Percentiles rank a stretch among this genome's conserved stretches.
Conservation (phyloP, 805 yeast genomes). For the Wickerhamomyces kurtzmanii region DNA sequence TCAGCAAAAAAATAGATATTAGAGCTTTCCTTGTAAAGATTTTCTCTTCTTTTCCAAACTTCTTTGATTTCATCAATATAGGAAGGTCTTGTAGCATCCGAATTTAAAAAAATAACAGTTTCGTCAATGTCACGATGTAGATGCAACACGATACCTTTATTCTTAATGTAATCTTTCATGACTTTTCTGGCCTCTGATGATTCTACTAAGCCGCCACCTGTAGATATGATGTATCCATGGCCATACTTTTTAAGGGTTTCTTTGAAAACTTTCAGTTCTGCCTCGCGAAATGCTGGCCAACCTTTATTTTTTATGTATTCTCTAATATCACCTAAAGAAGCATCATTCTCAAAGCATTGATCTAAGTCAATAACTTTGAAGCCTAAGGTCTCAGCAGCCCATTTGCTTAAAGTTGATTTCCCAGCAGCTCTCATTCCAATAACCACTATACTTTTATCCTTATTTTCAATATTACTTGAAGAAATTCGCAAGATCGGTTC, state of each 20-base stretch:
- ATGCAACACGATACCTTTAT: constrained; percentile 79
- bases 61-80: constrained; percentile 67
- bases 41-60: constrained; percentile 80
- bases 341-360: constrained; percentile 48
- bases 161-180: constrained; percentile 40
- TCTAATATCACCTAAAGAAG: constrained; percentile 38
- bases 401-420: constrained; percentile 74
- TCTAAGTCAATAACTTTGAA: constrained; percentile 72
- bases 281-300: constrained; percentile 80
- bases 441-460: constrained; percentile 46
- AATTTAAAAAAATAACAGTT: constrained; percentile 62
- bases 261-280: constrained; percentile 50
- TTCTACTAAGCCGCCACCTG: constrained; percentile 97
- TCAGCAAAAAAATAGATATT: constrained; percentile 71
- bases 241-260: constrained; percentile 32
- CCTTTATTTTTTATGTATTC: constrained; percentile 54
- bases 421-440: constrained; percentile 99
- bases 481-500: constrained; percentile 30
- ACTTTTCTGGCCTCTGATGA: constrained; percentile 52
- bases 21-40: constrained; percentile 72
- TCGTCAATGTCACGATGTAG: constrained; percentile 81
- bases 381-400: constrained; percentile 66
- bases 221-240: constrained; percentile 57
- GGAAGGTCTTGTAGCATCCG: constrained; percentile 84
- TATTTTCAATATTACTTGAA: constrained; percentile 9